phyloP scores from a whole-genome alignment of 495 filamentous ascomycete species.

The Amphirosellinia nigrospora region DNA sequence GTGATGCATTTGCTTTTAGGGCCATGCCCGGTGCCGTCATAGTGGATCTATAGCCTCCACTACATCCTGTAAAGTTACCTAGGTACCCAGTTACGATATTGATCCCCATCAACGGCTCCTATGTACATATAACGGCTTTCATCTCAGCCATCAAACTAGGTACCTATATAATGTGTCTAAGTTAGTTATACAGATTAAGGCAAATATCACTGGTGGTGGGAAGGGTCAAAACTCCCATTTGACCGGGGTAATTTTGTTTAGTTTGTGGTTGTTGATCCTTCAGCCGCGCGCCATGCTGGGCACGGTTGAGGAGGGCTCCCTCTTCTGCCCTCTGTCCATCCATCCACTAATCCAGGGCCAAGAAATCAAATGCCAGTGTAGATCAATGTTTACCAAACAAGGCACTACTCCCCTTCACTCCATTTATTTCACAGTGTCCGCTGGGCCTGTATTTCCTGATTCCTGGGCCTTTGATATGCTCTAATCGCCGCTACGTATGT shows the following conservation, averaged over 20 bases:
- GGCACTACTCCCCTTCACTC: background rate
- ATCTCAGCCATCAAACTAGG: too few species aligned
- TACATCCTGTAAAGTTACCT: too few species aligned
- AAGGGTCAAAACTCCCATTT: too few species aligned
- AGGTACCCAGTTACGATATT: too few species aligned
- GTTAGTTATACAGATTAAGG: too few species aligned
- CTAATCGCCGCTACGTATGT: background rate
- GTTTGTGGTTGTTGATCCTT: conserved; percentile 7
- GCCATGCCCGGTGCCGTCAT: conserved; percentile 35
- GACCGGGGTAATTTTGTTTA: background rate
- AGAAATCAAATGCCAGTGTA: conserved; percentile 2
- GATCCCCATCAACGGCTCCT: too few species aligned
- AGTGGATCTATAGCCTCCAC: conserved; percentile 24
- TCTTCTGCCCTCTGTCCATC: background rate
- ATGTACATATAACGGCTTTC: too few species aligned
- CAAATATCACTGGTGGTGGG: too few species aligned
- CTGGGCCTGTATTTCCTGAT: background rate
- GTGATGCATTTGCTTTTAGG: conserved; percentile 22
- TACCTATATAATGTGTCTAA: too few species aligned
- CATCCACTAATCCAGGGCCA: background rate
- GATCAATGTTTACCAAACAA: background rate
- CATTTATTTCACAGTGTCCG: background rate
- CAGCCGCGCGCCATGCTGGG: conserved; percentile 11
- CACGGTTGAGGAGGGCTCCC: background rate
- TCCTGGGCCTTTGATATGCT: background rate